phyloP scores from a whole-genome alignment of 441 rosid species.

The Lepidium campestre region DNA sequence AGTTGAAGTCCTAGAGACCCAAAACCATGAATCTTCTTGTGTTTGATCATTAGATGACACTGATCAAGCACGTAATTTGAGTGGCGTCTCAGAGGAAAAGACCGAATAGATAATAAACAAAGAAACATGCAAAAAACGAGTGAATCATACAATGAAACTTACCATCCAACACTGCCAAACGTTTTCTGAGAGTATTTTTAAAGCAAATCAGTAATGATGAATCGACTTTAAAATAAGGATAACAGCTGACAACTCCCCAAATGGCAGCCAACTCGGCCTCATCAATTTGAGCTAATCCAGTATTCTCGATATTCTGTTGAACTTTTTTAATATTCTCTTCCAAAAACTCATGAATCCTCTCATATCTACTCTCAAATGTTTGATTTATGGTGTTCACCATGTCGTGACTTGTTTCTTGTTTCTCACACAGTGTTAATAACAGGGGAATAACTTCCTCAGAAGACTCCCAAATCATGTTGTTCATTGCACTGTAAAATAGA shows the following conservation, averaged over 20 bases:
- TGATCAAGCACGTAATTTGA: not conserved
- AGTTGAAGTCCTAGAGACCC: not conserved
- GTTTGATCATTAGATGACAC: not conserved
- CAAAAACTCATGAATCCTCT: constrained; percentile 41
- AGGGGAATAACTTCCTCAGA: constrained; percentile 53
- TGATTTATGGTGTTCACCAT: constrained; percentile 27
- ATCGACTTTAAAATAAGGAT: constrained; percentile 43
- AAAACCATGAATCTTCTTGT: not conserved
- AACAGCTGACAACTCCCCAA: constrained; percentile 70
- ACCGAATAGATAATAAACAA: not conserved
- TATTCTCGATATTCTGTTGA: constrained; percentile 33
- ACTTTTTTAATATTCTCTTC: constrained; percentile 29
- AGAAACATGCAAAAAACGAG: not conserved
- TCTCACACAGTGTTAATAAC: constrained; percentile 57
- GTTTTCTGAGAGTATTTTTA: constrained; percentile 47
- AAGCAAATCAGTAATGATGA: constrained; percentile 44
- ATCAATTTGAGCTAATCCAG: constrained; percentile 32
- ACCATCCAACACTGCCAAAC: constrained; percentile 46
- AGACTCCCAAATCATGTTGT: constrained; percentile 60
- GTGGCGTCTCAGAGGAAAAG: not conserved
- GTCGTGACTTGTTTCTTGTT: constrained; percentile 39
- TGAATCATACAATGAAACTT: constrained; percentile 21
- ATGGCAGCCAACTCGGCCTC: constrained; percentile 47
- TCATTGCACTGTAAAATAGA: constrained; percentile 55
- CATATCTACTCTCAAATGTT: constrained; percentile 31